Conservation (phyloP, 2,329 filamentous ascomycete genomes). For the Ceratocystis variospora region DNA sequence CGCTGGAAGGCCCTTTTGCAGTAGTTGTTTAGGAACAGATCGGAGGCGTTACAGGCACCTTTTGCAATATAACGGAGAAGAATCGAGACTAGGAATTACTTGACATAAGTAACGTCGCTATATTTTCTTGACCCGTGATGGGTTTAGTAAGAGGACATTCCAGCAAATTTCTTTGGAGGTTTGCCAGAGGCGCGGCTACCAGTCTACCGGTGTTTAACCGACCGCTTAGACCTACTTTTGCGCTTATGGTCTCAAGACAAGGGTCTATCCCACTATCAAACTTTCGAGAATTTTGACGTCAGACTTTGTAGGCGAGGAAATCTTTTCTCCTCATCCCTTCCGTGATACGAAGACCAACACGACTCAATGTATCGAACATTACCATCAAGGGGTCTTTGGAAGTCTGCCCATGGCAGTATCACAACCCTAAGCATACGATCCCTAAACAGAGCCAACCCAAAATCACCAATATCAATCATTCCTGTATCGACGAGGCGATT, state of each 20-base stretch:
- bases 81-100: neutral
- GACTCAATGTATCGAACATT: conserved; percentile 16
- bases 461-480: neutral
- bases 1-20: neutral
- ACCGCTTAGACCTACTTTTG: neutral
- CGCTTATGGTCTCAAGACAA: neutral
- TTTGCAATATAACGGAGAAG: neutral
- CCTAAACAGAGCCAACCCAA: neutral
- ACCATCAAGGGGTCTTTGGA: conserved; percentile 10
- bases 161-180: conserved; percentile 16
- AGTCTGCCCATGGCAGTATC: neutral
- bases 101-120: neutral
- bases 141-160: neutral
- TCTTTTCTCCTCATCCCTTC: conserved; percentile 3
- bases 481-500: neutral
- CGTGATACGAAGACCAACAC: neutral
- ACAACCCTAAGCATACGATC: neutral
- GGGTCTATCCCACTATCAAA: conserved; percentile 2
- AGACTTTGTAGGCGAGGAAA: conserved; percentile 8
- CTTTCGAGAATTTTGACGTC: conserved; percentile 11
- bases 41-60: neutral
- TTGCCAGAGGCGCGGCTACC: neutral
- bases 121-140: neutral
- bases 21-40: neutral
- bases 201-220: neutral